phyloP scores from a whole-genome alignment of 768 basidiomycete genomes.

The Pholiota conissans region DNA sequence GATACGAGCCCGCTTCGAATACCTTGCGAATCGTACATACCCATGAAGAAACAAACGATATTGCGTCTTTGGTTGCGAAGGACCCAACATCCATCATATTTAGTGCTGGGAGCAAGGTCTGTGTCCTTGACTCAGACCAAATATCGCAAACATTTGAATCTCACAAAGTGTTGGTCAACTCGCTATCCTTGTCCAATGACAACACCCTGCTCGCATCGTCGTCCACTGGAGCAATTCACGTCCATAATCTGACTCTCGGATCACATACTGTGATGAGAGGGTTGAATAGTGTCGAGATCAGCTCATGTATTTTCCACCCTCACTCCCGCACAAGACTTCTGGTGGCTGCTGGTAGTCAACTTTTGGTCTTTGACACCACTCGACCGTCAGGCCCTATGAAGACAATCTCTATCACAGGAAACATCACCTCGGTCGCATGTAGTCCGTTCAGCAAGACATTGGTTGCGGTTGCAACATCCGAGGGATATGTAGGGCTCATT shows the following conservation, averaged over 20 bases:
- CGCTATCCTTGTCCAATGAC: conserved; percentile 62
- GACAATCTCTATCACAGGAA: conserved; percentile 40
- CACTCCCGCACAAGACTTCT: conserved; percentile 63
- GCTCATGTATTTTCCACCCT: conserved; percentile 59
- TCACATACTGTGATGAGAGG: conserved; percentile 58
- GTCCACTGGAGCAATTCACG: conserved; percentile 50
- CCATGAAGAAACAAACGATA: conserved; percentile 25
- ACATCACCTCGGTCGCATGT: conserved; percentile 57
- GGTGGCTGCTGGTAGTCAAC: conserved; percentile 48
- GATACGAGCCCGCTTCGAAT: conserved; percentile 50
- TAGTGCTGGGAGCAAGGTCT: conserved; percentile 42
- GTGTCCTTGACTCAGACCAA: conserved; percentile 48
- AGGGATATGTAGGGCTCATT: conserved; percentile 56
- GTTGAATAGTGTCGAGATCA: conserved; percentile 40
- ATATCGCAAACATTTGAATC: conserved; percentile 48
- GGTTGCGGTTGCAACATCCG: conserved; percentile 54
- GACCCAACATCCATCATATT: conserved; percentile 47
- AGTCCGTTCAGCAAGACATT: conserved; percentile 81
- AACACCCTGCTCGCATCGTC: conserved; percentile 55
- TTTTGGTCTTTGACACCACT: conserved; percentile 64
- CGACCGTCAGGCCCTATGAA: conserved; percentile 58
- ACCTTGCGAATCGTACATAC: conserved; percentile 43
- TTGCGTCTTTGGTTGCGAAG: conserved; percentile 33
- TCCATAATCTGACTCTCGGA: conserved; percentile 58
- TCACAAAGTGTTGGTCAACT: conserved; percentile 50